A percentile compares a stretch with the other conserved stretches of the same genome.
Evolutionary conservation across 2,329 filamentous ascomycete genomes (phyloP).

Genomic region (Colletotrichum cuscutae): DNA sequence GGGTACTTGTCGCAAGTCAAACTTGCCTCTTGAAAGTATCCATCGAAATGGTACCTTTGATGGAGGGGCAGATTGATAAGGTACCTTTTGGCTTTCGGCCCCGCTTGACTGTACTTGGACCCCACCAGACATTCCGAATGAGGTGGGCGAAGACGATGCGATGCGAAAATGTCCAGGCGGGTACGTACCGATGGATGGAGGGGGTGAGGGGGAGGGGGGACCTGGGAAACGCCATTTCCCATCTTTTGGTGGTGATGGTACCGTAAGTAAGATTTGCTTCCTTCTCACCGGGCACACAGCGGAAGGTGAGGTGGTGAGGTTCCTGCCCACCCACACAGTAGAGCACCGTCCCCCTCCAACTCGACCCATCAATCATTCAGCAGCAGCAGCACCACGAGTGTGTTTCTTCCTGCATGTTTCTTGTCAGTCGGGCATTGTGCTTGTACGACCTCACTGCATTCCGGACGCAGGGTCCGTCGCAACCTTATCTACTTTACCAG

Average conservation of each 20-base stretch:
- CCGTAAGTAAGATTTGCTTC: too few species aligned
- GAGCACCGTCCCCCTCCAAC: not conserved
- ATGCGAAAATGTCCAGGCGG: not conserved
- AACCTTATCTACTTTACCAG: not conserved
- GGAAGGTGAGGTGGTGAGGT: not conserved
- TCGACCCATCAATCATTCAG: not conserved
- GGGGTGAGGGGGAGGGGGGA: too few species aligned
- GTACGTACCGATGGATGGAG: too few species aligned
- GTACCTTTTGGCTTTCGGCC: not conserved
- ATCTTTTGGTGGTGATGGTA: not conserved
- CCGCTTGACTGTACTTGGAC: not conserved
- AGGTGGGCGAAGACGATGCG: not conserved
- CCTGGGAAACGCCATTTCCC: not conserved
- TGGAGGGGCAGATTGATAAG: constrained; percentile 19
- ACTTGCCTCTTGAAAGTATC: not conserved
- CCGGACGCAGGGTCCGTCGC: not conserved
- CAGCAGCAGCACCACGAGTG: not conserved
- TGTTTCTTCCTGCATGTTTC: not conserved
- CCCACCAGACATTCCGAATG: not conserved
- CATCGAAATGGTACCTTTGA: not conserved
- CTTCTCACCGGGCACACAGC: too few species aligned
- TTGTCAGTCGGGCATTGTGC: not conserved
- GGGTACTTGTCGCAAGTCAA: not conserved
- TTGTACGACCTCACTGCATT: not conserved
- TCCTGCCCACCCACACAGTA: not conserved